Evolutionary conservation across 108 stramenopile genomes (phyloP), one percentile per base, ranked within the genome.

Genomic region (Pseudonitzschia multiseries): DNA sequence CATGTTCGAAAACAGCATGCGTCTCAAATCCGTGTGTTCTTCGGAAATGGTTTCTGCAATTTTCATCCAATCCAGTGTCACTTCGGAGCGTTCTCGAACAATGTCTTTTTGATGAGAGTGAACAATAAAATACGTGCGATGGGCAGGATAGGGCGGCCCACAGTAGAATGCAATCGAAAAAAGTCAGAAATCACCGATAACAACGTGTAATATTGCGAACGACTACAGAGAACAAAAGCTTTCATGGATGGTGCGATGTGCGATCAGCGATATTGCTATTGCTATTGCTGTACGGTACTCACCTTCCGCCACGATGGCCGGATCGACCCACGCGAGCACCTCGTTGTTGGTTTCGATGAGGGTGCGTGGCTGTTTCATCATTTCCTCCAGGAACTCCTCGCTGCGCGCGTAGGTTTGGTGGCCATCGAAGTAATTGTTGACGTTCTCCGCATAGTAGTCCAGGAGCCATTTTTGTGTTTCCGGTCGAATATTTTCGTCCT

Each of bases 341-440:
- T 68, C 68, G 21, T 43, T 76, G 9, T 66, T 54, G 13, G 67
- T 76, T 22, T 69, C 84, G 65, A 86, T 69, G 10, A 88, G 87
- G 4, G 73, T 71, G 31, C 89, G 85, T 14, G 84, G 69, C 8
- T 65, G 41, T 20, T 71, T 57, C 40, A 94, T 68, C 71, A 91
- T 71, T 50, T 89, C 86, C 54, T 86, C 79, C 24, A 94, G 71
- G 69, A 94, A 94, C 46, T 89, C 84, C 76, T 91, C 93, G n/a
- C 86, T 89, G 44, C 87, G 82, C 4, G 86, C 86, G 74, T 88
- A 94, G 71, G 84, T 84, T 62, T 85, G 84, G 70, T 87, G 77
- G 12, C 93, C 93, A 71, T 91, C 90, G 74, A 94, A 94, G 57
- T 81, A 84, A 9, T 83, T 69, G 0, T 67, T 57, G 1, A 87